phyloP scores from a whole-genome alignment of 1,284 basidiomycete genomes.

The Boletellus sp. region DNA sequence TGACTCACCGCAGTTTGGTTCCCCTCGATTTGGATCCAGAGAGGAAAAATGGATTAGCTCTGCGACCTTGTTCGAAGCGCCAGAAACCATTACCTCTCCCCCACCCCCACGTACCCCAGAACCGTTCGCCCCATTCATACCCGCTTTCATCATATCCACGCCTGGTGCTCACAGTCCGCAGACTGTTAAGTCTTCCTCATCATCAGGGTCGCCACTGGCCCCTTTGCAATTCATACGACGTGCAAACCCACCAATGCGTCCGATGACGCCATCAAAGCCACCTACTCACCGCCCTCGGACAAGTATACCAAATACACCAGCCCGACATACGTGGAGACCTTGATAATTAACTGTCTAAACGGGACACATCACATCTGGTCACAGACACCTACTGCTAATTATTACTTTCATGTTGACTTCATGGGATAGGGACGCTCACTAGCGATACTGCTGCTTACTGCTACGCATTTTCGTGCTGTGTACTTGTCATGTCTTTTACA shows the following conservation, averaged over 20 bases:
- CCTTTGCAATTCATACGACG: slow-evolving; percentile 57
- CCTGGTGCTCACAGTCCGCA: slow-evolving; percentile 45
- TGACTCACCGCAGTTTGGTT: slow-evolving; percentile 46
- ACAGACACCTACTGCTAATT: slow-evolving; percentile 25
- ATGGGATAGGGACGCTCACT: slow-evolving; percentile 27
- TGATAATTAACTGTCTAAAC: slow-evolving; percentile 20
- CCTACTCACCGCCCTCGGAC: slow-evolving; percentile 31
- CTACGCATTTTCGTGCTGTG: slow-evolving; percentile 24
- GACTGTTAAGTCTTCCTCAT: slow-evolving; percentile 43
- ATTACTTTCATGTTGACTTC: slow-evolving; percentile 31
- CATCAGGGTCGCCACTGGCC: slow-evolving; percentile 49
- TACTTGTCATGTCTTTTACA: slow-evolving; percentile 22
- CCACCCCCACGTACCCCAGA: slow-evolving; percentile 69
- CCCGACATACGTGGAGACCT: slow-evolving; percentile 35
- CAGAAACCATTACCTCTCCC: slow-evolving; percentile 42
- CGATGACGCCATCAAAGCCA: slow-evolving; percentile 43
- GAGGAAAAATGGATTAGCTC: slow-evolving; percentile 83
- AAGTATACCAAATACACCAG: slow-evolving; percentile 35
- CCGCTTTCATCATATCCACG: slow-evolving; percentile 48
- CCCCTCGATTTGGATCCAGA: slow-evolving; percentile 38
- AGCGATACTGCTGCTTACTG: slow-evolving; percentile 22
- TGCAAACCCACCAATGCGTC: slow-evolving; percentile 40
- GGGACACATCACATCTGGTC: slow-evolving; percentile 13
- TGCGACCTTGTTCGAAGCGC: slow-evolving; percentile 59
- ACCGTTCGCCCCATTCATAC: slow-evolving; percentile 44